Evolutionary conservation across 345 rosid species (phyloP), one percentile per base, ranked within the genome.

Genomic region (Ceriops zippeliana): DNA sequence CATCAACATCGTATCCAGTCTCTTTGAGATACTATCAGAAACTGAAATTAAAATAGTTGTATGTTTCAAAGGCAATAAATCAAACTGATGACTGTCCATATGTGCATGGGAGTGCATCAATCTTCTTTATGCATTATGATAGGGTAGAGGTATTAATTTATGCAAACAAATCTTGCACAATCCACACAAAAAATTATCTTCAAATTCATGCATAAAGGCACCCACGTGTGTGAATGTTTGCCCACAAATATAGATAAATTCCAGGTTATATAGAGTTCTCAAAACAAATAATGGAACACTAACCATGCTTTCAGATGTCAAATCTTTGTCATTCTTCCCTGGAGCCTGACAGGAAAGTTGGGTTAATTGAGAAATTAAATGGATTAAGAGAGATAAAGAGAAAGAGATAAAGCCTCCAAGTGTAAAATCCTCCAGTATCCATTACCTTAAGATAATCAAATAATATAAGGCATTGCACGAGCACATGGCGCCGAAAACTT

Each of bases 401-500:
- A 62, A n/a, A 62, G 17, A 66, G 32, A 72, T 51, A 16, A 65
- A 70, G 2, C 64, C n/a, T 61, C 34, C 47, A 58, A 13, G 52
- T 38, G 32, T 66, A 38, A 46, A 63, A 32, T 61, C 26, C 72
- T 61, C 30, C 64, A 69, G 62, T 61, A 60, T 61, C 62, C 52
- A 61, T 73, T 85, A 95, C 98, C 98, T 84, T 91, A 68, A 95
- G 83, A 80, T 87, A 91, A 76, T 95, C 96, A 68, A 95, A 95
- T 78, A 95, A 70, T 77, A 91, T 91, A 75, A 95, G 96, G 83
- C 99, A 89, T 82, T 95, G 99, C 67, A 95, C 88, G 71, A 95
- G 97, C 82, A 95, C 80, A 78, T 95, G 98, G 63, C 98, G 92
- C 21, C 98, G 87, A 76, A 91, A 95, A 79, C 98, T 91, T 46